phyloP scores from a whole-genome alignment of 768 basidiomycete species.

The Chalciporus pseudorubinellus region DNA sequence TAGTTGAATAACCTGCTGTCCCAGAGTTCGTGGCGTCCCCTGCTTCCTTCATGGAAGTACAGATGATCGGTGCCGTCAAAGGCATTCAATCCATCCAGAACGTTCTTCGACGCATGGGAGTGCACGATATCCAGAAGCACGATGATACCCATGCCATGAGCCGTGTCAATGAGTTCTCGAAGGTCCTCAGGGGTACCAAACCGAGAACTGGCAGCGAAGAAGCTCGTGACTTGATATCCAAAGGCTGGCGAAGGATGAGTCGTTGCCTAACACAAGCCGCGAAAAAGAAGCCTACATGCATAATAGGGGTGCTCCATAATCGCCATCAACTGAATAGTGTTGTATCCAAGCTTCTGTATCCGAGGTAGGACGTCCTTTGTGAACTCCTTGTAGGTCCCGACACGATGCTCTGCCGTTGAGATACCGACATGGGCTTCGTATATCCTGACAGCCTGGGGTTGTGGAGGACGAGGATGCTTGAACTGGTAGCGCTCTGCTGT shows the following conservation, averaged over 20 bases:
- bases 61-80: conserved; percentile 98
- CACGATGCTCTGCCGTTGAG: conserved; percentile 80
- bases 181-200: conserved; percentile 95
- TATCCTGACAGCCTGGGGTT: conserved; percentile 68
- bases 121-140: conserved; percentile 97
- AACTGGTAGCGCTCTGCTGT: conserved; percentile 68
- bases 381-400: conserved; percentile 97
- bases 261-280: background rate
- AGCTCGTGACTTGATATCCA: conserved; percentile 96
- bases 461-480: conserved; percentile 71
- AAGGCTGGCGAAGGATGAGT: conserved; percentile 58
- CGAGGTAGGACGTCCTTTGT: conserved; percentile 79
- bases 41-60: conserved; percentile 93
- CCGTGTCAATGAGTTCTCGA: conserved; percentile 92
- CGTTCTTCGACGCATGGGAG: conserved; percentile 97
- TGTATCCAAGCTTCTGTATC: conserved; percentile 92
- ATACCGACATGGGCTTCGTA: conserved; percentile 99
- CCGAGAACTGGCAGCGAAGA: conserved; percentile 96
- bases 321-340: conserved; percentile 97
- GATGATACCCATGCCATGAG: conserved; percentile 88
- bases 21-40: conserved; percentile 95
- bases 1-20: conserved; percentile 98
- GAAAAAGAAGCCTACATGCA: conserved; percentile 66
- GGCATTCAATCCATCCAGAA: conserved; percentile 89
- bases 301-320: conserved; percentile 98